These are phyloP conservation scores for Colletotrichum graminicola DNA, from an alignment of 2,329 filamentous ascomycete genomes.

Conservation along the genomic window DNA sequence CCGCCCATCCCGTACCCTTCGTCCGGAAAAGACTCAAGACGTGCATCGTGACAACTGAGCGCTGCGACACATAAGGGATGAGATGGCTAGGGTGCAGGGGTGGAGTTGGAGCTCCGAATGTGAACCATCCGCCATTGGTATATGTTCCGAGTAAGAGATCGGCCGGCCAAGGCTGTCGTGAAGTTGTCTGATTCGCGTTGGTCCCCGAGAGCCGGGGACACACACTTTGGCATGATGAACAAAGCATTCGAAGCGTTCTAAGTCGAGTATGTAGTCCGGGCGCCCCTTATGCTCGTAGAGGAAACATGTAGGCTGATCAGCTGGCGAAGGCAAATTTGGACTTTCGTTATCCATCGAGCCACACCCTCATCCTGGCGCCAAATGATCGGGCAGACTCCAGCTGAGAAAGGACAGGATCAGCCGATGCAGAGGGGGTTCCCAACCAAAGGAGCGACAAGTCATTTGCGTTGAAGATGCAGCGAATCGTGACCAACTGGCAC, in stretches of 20 bases:
- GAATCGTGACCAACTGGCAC: constrained; percentile 25
- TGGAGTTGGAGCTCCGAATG: neutral
- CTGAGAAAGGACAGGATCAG: constrained; percentile 26
- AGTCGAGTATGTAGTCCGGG: neutral
- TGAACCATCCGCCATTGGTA: neutral
- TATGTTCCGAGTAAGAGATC: constrained; percentile 7
- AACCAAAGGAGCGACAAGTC: constrained; percentile 18
- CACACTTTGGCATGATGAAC: constrained; percentile 1
- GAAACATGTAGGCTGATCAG: constrained; percentile 30
- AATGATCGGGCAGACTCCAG: constrained; percentile 23
- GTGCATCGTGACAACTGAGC: neutral
- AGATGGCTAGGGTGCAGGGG: constrained; percentile 2
- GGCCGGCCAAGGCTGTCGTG: neutral
- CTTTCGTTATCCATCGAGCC: constrained; percentile 12
- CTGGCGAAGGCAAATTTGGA: constrained; percentile 11
- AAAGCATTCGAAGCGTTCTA: constrained; percentile 1
- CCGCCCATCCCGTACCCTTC: neutral
- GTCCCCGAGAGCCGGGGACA: neutral
- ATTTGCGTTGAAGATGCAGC: constrained; percentile 23
- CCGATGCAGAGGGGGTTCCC: neutral
- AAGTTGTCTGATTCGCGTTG: neutral
- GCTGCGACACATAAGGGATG: neutral
- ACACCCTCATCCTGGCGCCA: constrained; percentile 23
- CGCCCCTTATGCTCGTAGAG: constrained; percentile 3
- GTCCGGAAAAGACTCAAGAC: neutral